Conservation (phyloP, 2,329 filamentous ascomycete species). For the Sporothrix phasma region DNA sequence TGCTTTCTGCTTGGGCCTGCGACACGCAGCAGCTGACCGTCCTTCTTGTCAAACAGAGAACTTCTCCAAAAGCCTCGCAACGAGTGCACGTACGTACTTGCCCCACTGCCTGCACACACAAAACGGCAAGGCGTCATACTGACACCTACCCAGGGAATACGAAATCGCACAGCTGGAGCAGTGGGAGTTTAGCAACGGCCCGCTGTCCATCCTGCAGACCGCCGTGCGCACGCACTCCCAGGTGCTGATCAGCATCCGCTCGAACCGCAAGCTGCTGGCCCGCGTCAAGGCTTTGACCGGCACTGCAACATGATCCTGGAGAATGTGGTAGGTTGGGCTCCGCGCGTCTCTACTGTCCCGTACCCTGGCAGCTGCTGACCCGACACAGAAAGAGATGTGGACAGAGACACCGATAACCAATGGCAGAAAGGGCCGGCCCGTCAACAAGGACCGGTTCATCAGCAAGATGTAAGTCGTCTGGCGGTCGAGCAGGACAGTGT, state of each 20-base stretch:
- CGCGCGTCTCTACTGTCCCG: not conserved
- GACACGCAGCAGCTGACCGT: not conserved
- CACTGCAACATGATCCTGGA: conserved; percentile 77
- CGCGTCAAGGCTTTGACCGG: conserved; percentile 97
- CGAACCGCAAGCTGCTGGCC: conserved; percentile 95
- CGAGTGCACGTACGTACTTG: conserved; percentile 18
- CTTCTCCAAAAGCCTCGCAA: conserved; percentile 20
- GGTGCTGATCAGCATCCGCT: conserved; percentile 93
- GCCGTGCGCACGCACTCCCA: conserved; percentile 90
- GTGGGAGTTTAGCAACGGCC: conserved; percentile 41
- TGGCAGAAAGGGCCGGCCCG: conserved; percentile 78
- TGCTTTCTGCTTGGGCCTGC: too few species aligned
- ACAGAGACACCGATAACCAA: conserved; percentile 81
- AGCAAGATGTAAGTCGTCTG: conserved; percentile 62
- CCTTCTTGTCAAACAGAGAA: conserved; percentile 11
- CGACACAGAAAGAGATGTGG: conserved; percentile 81
- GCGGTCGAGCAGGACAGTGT: too few species aligned
- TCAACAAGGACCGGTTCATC: conserved; percentile 98
- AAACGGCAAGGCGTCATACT: not conserved
- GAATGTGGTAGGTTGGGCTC: conserved; percentile 22
- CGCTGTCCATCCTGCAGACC: conserved; percentile 86
- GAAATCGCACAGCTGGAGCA: conserved; percentile 67
- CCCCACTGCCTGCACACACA: not conserved
- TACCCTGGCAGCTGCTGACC: not conserved
- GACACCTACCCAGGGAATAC: conserved; percentile 56